Evolutionary conservation across 768 basidiomycete species (phyloP).

Genomic region (Pleurotus tuoliensis): DNA sequence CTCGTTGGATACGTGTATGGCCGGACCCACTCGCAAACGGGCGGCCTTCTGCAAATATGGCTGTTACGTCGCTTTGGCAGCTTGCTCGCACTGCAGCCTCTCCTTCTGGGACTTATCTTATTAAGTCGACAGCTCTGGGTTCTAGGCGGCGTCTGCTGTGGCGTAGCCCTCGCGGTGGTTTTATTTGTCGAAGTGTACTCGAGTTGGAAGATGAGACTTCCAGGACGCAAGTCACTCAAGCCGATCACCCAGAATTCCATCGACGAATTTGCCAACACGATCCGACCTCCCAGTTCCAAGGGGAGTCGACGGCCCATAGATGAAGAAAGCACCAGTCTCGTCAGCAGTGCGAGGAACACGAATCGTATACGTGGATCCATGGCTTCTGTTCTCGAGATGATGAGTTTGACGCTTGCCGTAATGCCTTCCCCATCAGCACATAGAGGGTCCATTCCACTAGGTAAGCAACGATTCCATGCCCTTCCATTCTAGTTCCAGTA

Average conservation of each 20-base stretch:
- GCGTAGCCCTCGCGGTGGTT: slow-evolving; percentile 48
- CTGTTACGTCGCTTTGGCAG: slow-evolving; percentile 68
- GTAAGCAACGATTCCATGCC: slow-evolving; percentile 38
- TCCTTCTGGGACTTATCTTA: slow-evolving; percentile 70
- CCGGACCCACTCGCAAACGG: slow-evolving; percentile 69
- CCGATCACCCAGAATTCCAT: slow-evolving; percentile 56
- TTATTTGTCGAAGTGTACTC: slow-evolving; percentile 62
- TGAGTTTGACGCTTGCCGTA: slow-evolving; percentile 74
- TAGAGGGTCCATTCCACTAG: slow-evolving; percentile 61
- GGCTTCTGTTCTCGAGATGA: slow-evolving; percentile 82
- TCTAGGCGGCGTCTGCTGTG: slow-evolving; percentile 63
- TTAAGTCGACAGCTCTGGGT: slow-evolving; percentile 66
- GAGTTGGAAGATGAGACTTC: slow-evolving; percentile 41
- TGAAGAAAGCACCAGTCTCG: slow-evolving; percentile 49
- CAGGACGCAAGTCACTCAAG: slow-evolving; percentile 47
- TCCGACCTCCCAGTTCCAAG: slow-evolving; percentile 24
- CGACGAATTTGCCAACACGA: slow-evolving; percentile 44
- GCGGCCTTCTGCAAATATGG: slow-evolving; percentile 74
- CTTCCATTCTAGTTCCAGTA: too few species aligned
- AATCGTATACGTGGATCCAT: slow-evolving; percentile 62
- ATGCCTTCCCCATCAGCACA: slow-evolving; percentile 55
- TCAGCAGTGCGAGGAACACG: slow-evolving; percentile 35
- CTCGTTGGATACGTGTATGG: slow-evolving; percentile 77
- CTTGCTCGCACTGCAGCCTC: slow-evolving; percentile 68
- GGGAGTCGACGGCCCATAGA: slow-evolving; percentile 30